Evolutionary conservation across 441 rosid species (phyloP), one percentile per base, ranked within the genome.

Genomic region (Corymbia citriodora): DNA sequence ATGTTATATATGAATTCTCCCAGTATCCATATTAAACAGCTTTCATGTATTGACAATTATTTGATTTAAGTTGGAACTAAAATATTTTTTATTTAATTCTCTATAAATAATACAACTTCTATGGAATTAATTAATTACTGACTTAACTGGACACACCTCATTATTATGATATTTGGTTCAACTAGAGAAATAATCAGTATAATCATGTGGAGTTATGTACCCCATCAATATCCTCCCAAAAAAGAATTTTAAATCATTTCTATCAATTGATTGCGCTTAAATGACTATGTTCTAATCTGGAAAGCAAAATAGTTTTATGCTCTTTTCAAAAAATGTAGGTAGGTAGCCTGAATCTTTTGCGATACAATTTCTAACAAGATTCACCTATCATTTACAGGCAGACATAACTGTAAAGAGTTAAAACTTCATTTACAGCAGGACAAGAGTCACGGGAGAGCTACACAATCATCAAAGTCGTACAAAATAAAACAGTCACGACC

Each of bases 251-350:
- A 65, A 65, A n/a, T 15, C 0, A 2, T 65, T 36, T 65, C 36
- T 65, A n/a, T 29, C 36, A 14, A 65, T n/a, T 5, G 31, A 29
- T 36, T 9, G 0, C 0, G 0, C 72, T 29, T 8, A 29, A n/a
- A n/a, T 65, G 36, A 65, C 1, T 65, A 65, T 3, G 7, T 65
- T n/a, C 72, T n/a, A 65, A 29, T 14, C 10, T n/a, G 19, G 15
- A 65, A n/a, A 2, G 72, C 16, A 65, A n/a, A 65, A n/a, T 29
- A 65, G 16, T n/a, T 14, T 65, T 65, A 65, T 14, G 36, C 36
- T n/a, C 72, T 7, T n/a, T 3, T n/a, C 2, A 0, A 14, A n/a
- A 65, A 65, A 14, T 65, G 18, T 15, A 14, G 19, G 33, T n/a
- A 14, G 14, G 18, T 65, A 65, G 36, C 36, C 29, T 29, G 72